phyloP scores from a whole-genome alignment of 345 rosid species.

The Hibiscus trionum region DNA sequence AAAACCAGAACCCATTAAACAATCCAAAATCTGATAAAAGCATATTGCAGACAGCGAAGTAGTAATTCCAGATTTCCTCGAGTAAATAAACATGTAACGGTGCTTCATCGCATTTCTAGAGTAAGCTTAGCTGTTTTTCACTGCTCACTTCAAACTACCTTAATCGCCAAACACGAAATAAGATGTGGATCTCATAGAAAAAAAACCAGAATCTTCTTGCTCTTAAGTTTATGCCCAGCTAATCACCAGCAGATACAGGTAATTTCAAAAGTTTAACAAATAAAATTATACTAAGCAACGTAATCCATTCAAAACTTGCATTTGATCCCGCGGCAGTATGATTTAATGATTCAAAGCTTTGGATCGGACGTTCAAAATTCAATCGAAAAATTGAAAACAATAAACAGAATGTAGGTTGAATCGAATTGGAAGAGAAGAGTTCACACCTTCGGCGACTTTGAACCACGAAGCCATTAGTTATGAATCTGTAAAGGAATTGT shows the following conservation, averaged over 20 bases:
- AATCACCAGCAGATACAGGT: not conserved
- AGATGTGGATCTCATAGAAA: not conserved
- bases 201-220: not conserved
- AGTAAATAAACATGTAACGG: not conserved
- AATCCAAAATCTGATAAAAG: not conserved
- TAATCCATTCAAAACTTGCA: not conserved
- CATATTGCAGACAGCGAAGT: not conserved
- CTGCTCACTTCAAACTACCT: not conserved
- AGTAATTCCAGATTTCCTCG: not conserved
- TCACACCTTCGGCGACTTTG: constrained; percentile 92
- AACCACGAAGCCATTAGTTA: constrained; percentile 88
- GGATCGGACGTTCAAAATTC: constrained; percentile 6
- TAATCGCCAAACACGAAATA: not conserved
- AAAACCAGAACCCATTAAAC: not conserved
- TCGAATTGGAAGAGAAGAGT: constrained; percentile 2
- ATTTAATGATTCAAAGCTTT: constrained; percentile 7
- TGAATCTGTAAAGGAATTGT: constrained; percentile 12
- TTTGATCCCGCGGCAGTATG: not conserved
- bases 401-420: not conserved
- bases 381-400: not conserved
- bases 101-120: not conserved
- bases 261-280: not conserved
- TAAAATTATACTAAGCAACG: not conserved
- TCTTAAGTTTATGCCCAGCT: not conserved
- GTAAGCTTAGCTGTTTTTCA: not conserved